Conservation (phyloP, 106 monocot species). For the Posidonia australis region DNA sequence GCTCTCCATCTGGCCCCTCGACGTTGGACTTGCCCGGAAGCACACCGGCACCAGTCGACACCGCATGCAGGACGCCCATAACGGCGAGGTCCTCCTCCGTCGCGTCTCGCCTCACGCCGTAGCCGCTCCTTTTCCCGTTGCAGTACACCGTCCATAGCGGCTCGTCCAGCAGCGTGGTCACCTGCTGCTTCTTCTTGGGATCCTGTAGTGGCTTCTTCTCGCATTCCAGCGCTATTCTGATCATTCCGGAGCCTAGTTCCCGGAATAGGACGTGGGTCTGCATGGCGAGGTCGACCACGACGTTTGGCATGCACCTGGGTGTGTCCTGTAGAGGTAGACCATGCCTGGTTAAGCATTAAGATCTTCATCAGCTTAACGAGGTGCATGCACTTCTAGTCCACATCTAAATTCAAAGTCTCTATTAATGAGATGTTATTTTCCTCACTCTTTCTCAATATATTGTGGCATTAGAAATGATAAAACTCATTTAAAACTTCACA, state of each 20-base stretch:
- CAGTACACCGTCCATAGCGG: constrained; percentile 61
- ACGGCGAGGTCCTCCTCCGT: constrained; percentile 42
- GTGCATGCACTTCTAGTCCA: too few species aligned
- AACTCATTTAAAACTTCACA: too few species aligned
- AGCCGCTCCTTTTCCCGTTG: constrained; percentile 62
- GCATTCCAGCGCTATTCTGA: constrained; percentile 60
- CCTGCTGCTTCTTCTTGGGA: not conserved
- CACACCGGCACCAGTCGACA: constrained; percentile 68
- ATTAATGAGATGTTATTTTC: too few species aligned
- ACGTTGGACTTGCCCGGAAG: constrained; percentile 28
- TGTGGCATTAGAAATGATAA: too few species aligned
- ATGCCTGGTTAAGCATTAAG: not conserved
- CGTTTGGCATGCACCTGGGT: constrained; percentile 30
- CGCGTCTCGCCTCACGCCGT: constrained; percentile 40
- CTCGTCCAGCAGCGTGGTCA: constrained; percentile 36
- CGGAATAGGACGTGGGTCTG: constrained; percentile 48
- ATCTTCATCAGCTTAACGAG: too few species aligned
- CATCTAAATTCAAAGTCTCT: too few species aligned
- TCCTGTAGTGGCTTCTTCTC: constrained; percentile 29
- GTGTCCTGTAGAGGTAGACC: not conserved
- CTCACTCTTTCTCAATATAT: too few species aligned
- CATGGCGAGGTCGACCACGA: constrained; percentile 52
- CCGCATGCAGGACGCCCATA: constrained; percentile 45
- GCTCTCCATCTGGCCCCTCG: constrained; percentile 40
- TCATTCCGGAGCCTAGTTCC: constrained; percentile 60